Base-by-base conservation (phyloP, 805 yeast genomes). In the Candida ponderosae region DNA sequence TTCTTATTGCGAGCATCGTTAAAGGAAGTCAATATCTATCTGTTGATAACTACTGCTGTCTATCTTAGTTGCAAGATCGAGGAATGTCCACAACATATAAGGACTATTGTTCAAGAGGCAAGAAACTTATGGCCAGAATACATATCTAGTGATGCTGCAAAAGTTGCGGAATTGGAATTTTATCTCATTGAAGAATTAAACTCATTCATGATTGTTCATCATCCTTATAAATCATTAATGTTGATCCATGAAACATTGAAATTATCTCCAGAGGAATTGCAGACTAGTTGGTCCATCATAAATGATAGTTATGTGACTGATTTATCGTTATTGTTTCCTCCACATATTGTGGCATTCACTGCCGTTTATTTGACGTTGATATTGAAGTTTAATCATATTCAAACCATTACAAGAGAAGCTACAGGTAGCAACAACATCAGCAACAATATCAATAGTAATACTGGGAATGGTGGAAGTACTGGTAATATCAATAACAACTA, bases 111-210 rank as follows among this genome's bases (percentile, higher is more conserved):
- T 18, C 70, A 79, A 16, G 97, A 90, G 54, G 93, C 97, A 2
- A 63, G 96, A 37, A 81, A 81, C 29, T 62, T 87, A 29, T 90
- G 97, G 97, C 97, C 97, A 0, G 96, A 89, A 51, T 86, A 79
- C 50, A 81, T 90, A 28, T 95, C 97, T 0, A 87, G 83, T 40
- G 97, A 90, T 56, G 76, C 88, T 15, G 81, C 95, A 21, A 86
- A 85, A 51, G 67, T 93, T 14, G 97, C 97, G 0, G 97, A 93
- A 55, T 85, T 94, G 60, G 98, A 93, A 60, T 93, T 93, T 56
- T 93, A 90, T 54, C 58, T 93, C 32, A 79, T 93, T 16, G 97
- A 88, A 50, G 97, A 89, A 56, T 67, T 93, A 61, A 76, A 82
- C 51, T 68, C 82, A 59, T 81, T 68, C 51, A 51, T 84, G 42